Evolutionary conservation across 352 stramenopile genomes (phyloP).

Genomic region (Peronospora tabacina): DNA sequence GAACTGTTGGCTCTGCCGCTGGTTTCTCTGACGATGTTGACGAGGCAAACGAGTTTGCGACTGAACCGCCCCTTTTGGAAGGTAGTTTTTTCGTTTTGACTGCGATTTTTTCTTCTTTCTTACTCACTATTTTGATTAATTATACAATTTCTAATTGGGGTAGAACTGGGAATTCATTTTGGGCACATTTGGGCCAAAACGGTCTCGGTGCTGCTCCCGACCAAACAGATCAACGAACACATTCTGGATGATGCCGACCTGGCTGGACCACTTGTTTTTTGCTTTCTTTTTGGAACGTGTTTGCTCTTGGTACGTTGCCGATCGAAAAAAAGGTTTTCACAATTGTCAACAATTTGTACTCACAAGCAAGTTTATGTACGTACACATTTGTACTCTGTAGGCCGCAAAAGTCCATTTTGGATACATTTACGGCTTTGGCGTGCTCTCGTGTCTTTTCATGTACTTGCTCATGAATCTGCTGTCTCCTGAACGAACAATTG

Average conservation of each 20-base stretch:
- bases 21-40: conserved; percentile 27
- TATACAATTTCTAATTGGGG: neutral
- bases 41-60: conserved; percentile 87
- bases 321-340: neutral
- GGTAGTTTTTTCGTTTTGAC: conserved; percentile 36
- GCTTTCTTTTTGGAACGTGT: conserved; percentile 90
- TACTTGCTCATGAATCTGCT: conserved; percentile 96
- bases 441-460: conserved; percentile 94
- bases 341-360: too few relatives aligned
- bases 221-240: conserved; percentile 81
- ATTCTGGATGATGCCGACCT: conserved; percentile 91
- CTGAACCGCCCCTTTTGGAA: conserved; percentile 96
- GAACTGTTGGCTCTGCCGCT: conserved; percentile 17
- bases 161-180: conserved; percentile 96
- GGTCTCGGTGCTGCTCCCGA: conserved; percentile 91
- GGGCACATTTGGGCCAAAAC: conserved; percentile 96
- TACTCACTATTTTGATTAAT: neutral
- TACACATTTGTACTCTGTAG: conserved; percentile 15
- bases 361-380: too few relatives aligned
- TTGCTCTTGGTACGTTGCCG: conserved; percentile 74
- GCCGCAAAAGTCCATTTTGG: conserved; percentile 94
- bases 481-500: conserved; percentile 76
- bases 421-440: conserved; percentile 98
- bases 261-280: conserved; percentile 92
- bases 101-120: neutral